Conservation (phyloP, 306 rosid genomes). For the Hylodesmum podocarpum region DNA sequence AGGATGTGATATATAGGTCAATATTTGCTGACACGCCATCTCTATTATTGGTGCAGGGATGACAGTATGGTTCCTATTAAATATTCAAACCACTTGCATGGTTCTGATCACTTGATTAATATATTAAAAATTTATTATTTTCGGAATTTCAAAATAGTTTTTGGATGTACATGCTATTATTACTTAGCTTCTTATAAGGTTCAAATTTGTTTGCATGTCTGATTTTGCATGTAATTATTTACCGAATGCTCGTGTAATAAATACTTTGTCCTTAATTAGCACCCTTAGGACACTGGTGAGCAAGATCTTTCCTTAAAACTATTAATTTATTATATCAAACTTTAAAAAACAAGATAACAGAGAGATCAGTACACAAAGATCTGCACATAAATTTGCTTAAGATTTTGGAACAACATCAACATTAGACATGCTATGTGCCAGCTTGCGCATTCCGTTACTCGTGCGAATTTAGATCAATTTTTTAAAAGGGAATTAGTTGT, state of each 20-base stretch:
- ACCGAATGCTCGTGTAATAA: not conserved
- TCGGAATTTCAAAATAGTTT: not conserved
- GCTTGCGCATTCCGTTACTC: no score
- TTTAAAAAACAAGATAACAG: not conserved
- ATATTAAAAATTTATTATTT: not conserved
- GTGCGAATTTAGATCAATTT: no score
- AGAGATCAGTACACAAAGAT: conserved; percentile 78
- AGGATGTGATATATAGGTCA: not conserved
- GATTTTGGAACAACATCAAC: conserved; percentile 86
- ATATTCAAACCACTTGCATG: conserved; percentile 15
- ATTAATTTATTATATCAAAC: no score
- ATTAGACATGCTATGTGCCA: conserved; percentile 75
- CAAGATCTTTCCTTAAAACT: no score
- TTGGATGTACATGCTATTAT: not conserved
- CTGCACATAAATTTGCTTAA: conserved; percentile 87
- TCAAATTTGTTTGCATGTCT: not conserved
- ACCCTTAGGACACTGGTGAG: no score
- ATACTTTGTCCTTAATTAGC: no score
- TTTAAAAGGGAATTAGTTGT: no score
- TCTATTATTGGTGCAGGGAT: conserved; percentile 26
- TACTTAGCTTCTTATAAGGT: not conserved
- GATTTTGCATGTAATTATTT: not conserved
- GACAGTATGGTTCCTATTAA: not conserved
- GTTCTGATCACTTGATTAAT: not conserved
- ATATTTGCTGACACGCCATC: conserved; percentile 20